Base-by-base conservation (phyloP, 2,329 filamentous ascomycete species). In the Phialophora macrospora region DNA sequence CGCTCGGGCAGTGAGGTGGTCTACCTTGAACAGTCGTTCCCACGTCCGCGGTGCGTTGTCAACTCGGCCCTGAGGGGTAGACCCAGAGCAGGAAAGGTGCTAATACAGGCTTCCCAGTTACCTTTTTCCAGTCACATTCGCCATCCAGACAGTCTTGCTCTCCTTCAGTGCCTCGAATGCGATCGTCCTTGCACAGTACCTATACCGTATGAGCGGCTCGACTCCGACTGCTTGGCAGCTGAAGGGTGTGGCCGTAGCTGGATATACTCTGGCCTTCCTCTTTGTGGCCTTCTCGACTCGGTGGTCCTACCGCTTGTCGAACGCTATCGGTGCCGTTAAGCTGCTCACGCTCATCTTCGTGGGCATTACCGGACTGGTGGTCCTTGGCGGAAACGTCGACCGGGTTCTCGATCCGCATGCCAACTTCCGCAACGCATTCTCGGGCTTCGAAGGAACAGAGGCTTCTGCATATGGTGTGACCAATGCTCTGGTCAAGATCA, bases 111-210 rank as follows among this genome's bases (percentile, higher is more conserved):
- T 32, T 26, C 22, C 26, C 26, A 54, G 51, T 54, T 88, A 86
- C 72, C 82, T 90, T 66, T 85, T 90, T 56, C 87, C 88, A 0
- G 85, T 85, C 0, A 80, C 86, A 0, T 90, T 88, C 72, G 88
- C 88, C 0, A 83, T 89, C 2, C 85, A 88, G 72, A 82, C 83
- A 0, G 85, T 90, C 1, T 74, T 88, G 1, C 76, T 90, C 3
- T 89, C 88, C 0, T 90, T 90, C 68, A 86, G 84, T 68, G 88
- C 86, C 69, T 85, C 86, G 48, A 90, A 90, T 73, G 82, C 87
- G 0, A 84, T 90, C 48, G 87, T 90, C 0, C 74, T 90, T 28
- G 84, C 88, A 0, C 78, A 84, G 46, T 91, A 91, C 69, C 74
- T 90, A 0, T 91, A 85, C 75, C 80, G 81, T 8, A 85, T 87